Conservation (phyloP, 768 basidiomycete species). For the Panaeolus papilionaceus region DNA sequence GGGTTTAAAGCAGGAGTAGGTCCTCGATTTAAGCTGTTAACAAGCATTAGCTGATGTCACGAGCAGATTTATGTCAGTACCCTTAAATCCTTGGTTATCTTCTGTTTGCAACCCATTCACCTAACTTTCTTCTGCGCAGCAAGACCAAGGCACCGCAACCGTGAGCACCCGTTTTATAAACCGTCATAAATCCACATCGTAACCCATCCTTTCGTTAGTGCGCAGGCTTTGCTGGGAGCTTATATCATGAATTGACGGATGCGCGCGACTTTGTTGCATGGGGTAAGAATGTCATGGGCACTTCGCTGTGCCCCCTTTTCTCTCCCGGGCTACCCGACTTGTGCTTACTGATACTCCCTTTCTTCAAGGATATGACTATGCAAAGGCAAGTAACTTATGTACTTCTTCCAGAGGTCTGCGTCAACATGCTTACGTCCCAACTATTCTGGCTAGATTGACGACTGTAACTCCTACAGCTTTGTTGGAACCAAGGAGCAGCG, state of each 20-base stretch:
- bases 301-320: neutral
- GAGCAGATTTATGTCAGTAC: constrained; percentile 28
- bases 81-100: neutral
- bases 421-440: neutral
- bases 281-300: constrained; percentile 21
- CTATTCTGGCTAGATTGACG: constrained; percentile 25
- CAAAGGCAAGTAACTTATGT: constrained; percentile 23
- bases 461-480: constrained; percentile 28
- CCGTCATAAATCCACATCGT: neutral
- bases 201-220: constrained; percentile 22
- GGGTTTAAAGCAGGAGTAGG: constrained; percentile 35
- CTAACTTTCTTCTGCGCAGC: constrained; percentile 18
- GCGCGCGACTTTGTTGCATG: constrained; percentile 33
- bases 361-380: constrained; percentile 31
- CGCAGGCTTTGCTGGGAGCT: constrained; percentile 33
- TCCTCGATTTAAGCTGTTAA: neutral
- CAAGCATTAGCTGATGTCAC: neutral
- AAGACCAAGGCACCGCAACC: constrained; percentile 32
- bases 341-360: neutral
- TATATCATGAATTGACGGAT: constrained; percentile 34
- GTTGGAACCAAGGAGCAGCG: constrained; percentile 29
- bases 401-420: neutral
- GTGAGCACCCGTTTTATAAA: constrained; percentile 15
- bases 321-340: neutral
- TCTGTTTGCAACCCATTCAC: neutral